These are phyloP conservation scores for Apophysomyces sp. DNA, from an alignment of 371 early-diverging fungal species.

Conservation along the genomic window DNA sequence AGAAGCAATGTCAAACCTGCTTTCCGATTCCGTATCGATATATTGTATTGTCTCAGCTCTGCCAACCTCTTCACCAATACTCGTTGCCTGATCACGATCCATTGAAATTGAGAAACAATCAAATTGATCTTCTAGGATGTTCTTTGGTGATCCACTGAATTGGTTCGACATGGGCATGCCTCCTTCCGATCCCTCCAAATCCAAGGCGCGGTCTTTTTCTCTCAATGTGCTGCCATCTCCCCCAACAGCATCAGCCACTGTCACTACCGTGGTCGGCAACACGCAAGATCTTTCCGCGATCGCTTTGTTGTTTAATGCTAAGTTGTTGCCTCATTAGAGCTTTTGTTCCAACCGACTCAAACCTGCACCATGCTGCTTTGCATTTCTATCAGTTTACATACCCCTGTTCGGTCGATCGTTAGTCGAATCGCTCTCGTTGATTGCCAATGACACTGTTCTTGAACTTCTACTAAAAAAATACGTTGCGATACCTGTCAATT, in stretches of 20 bases:
- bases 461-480: background rate
- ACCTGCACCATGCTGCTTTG: background rate
- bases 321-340: background rate
- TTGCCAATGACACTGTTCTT: background rate
- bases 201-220: background rate
- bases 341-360: background rate
- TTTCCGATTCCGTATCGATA: no score
- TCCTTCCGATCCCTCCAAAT: background rate
- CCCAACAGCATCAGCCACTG: background rate
- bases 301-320: background rate
- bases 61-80: background rate
- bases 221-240: background rate
- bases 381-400: background rate
- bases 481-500: background rate
- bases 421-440: background rate
- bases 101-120: background rate
- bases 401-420: background rate
- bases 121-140: background rate
- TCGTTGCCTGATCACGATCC: background rate
- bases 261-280: background rate
- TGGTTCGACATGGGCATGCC: background rate
- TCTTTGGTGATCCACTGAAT: background rate
- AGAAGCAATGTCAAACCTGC: no score
- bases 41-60: background rate
- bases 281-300: background rate